Evolutionary conservation across 2,329 filamentous ascomycete species (phyloP).

Genomic region (Calycina herbarum): DNA sequence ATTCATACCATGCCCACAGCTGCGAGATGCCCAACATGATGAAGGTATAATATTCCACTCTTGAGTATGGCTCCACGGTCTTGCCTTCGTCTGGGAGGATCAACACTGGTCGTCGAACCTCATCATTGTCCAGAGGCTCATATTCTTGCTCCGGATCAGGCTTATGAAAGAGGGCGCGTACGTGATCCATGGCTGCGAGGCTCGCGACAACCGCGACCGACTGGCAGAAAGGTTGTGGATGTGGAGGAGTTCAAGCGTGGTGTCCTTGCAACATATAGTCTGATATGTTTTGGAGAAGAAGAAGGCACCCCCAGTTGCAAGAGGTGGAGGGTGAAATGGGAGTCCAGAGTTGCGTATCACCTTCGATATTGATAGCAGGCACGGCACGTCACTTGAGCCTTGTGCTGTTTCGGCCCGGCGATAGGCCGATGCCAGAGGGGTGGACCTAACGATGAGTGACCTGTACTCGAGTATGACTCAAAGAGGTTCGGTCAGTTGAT

Average conservation of each 20-base stretch:
- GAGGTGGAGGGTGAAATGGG: too few relatives aligned
- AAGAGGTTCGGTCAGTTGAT: too few relatives aligned
- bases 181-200: conserved; percentile 26
- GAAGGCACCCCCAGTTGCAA: background rate
- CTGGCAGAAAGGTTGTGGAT: background rate
- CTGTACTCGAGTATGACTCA: too few relatives aligned
- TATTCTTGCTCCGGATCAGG: conserved; percentile 29
- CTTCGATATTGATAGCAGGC: too few relatives aligned
- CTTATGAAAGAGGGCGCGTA: conserved; percentile 30
- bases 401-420: too few relatives aligned
- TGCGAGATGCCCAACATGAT: conserved; percentile 84
- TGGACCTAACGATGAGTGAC: too few relatives aligned
- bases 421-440: too few relatives aligned
- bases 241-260: background rate
- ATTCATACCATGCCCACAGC: conserved; percentile 89
- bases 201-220: conserved; percentile 12
- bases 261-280: background rate
- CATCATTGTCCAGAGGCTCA: conserved; percentile 27
- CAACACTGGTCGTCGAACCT: conserved; percentile 24
- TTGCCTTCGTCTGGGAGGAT: conserved; percentile 19
- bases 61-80: conserved; percentile 63
- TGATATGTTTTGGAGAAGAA: background rate
- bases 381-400: too few relatives aligned
- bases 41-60: conserved; percentile 84
- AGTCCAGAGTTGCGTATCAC: too few relatives aligned